These are phyloP conservation scores for Penicillium hordei DNA, from an alignment of 2,329 filamentous ascomycete species.

Conservation along the genomic window DNA sequence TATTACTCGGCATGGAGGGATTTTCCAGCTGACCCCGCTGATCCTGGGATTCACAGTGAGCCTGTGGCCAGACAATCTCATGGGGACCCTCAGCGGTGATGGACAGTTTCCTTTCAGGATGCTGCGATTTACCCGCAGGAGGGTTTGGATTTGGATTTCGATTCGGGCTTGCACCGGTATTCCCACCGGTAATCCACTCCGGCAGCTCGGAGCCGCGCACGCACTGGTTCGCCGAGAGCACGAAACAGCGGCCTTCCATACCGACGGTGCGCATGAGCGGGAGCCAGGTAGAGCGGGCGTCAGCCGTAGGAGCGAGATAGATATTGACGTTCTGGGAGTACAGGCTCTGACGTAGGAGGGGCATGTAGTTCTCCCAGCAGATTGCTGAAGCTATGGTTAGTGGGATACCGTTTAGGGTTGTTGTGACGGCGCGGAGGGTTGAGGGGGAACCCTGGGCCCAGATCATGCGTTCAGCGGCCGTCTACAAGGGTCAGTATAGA, in stretches of 20 bases:
- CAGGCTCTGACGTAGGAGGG: constrained; percentile 74
- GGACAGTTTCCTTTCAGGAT: background rate
- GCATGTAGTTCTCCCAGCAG: constrained; percentile 98
- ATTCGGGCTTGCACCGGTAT: background rate
- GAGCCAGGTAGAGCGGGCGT: constrained; percentile 78
- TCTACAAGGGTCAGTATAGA: background rate
- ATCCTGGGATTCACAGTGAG: background rate
- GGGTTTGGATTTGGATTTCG: background rate
- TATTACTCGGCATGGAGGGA: background rate
- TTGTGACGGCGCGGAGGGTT: constrained; percentile 76
- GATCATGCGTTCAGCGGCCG: constrained; percentile 1
- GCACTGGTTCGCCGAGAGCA: constrained; percentile 82
- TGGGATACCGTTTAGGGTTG: constrained; percentile 72
- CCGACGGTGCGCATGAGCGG: constrained; percentile 76
- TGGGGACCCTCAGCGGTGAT: background rate
- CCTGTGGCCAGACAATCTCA: constrained; percentile 2
- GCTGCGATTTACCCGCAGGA: background rate
- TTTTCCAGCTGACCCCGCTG: background rate
- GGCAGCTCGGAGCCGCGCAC: constrained; percentile 59
- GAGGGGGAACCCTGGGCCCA: constrained; percentile 61
- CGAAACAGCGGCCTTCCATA: constrained; percentile 78
- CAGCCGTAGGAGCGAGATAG: constrained; percentile 86
- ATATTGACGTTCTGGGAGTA: constrained; percentile 90
- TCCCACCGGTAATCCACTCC: constrained; percentile 43
- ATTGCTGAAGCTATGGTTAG: constrained; percentile 82